These are phyloP conservation scores for Leishmania turanica DNA, from an alignment of 208 protist species.

Conservation along the genomic window DNA sequence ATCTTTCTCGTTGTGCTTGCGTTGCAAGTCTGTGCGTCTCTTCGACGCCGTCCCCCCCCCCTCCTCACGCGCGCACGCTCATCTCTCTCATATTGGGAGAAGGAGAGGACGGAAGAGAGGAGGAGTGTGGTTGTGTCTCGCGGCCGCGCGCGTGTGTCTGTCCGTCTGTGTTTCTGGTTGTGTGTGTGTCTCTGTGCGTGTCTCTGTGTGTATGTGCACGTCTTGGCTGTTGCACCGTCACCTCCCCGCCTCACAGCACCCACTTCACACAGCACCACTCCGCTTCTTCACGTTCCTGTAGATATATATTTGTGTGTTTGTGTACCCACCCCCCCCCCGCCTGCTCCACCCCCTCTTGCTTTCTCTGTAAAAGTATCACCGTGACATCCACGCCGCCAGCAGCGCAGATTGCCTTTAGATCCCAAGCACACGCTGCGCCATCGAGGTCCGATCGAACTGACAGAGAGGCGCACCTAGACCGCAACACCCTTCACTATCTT, in stretches of 20 bases:
- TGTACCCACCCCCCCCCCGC: neutral
- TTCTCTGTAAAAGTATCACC: neutral
- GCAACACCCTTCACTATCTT: neutral
- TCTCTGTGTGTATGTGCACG: neutral
- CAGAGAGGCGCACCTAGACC: too few species aligned
- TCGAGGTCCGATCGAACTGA: neutral
- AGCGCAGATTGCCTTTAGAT: neutral
- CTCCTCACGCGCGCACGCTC: neutral
- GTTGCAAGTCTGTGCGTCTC: neutral
- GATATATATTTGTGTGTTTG: too few species aligned
- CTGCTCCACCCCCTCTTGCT: neutral
- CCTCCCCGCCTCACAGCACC: too few species aligned
- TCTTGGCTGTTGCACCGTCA: neutral
- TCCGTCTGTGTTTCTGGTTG: neutral
- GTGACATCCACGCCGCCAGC: neutral
- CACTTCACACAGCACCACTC: too few species aligned
- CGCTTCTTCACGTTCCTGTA: too few species aligned
- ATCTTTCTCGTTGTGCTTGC: neutral
- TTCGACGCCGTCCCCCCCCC: neutral
- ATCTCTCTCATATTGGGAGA: neutral
- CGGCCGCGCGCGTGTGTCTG: too few species aligned
- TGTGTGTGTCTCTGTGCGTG: conserved; percentile 9
- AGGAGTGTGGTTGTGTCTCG: too few species aligned
- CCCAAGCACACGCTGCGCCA: too few species aligned
- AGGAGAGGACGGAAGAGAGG: too few species aligned